phyloP scores from a whole-genome alignment of 2,329 filamentous ascomycete genomes.

The Talaromyces verruculosus region DNA sequence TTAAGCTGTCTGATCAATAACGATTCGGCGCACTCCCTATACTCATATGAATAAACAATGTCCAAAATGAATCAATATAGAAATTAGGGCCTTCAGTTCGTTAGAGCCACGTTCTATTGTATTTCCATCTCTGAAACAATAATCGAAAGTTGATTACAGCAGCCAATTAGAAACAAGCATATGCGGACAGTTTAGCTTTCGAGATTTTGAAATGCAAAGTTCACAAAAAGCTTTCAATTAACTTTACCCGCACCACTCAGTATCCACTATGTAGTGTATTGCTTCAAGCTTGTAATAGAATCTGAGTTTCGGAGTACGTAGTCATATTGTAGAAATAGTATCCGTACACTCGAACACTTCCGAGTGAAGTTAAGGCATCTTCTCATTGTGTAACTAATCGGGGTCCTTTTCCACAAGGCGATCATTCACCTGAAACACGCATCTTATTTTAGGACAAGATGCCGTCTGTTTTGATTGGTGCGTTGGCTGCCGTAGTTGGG shows the following conservation, averaged over 20 bases:
- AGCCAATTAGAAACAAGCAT: not conserved
- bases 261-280: not conserved
- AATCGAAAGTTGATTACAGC: not conserved
- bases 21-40: too few relatives aligned
- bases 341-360: not conserved
- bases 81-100: not conserved
- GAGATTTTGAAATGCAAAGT: not conserved
- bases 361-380: not conserved
- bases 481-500: not conserved
- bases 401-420: not conserved
- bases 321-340: not conserved
- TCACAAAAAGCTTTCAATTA: not conserved
- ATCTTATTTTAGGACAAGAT: not conserved
- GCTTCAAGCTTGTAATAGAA: not conserved
- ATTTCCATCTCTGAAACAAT: not conserved
- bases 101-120: not conserved
- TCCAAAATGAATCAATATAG: not conserved
- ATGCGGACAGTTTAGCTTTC: not conserved
- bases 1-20: too few relatives aligned
- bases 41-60: not conserved
- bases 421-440: not conserved
- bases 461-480: not conserved
- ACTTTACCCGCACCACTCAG: not conserved
- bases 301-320: not conserved
- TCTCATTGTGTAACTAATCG: not conserved